Percentiles rank a stretch among this genome's conserved stretches.
phyloP scores from a whole-genome alignment of 2,329 filamentous ascomycete species.

The Colletotrichum aenigma region DNA sequence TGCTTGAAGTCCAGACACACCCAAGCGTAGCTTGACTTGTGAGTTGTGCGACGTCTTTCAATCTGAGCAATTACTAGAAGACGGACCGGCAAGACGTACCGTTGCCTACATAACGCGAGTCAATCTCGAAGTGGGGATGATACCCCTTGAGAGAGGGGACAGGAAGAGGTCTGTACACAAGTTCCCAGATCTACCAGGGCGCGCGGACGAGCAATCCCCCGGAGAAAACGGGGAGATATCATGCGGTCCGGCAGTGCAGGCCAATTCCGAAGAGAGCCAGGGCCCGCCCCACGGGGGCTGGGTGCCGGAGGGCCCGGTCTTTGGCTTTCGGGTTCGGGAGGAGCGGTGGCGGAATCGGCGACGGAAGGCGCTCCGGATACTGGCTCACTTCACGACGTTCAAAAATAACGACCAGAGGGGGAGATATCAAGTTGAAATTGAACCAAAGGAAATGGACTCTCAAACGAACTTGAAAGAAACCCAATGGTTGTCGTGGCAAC shows the following conservation, averaged over 20 bases:
- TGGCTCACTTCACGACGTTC: neutral
- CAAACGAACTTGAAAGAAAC: neutral
- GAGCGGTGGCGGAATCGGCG: neutral
- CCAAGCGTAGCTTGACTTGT: neutral
- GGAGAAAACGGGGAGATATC: neutral
- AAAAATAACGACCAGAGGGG: neutral
- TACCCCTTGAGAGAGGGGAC: neutral
- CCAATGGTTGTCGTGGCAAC: fast-evolving
- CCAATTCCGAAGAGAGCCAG: neutral
- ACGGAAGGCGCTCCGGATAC: neutral
- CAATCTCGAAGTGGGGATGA: neutral
- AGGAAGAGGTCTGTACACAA: neutral
- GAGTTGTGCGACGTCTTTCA: neutral
- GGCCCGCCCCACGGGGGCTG: neutral
- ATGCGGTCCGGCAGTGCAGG: neutral
- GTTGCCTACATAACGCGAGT: neutral
- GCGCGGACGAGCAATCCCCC: neutral
- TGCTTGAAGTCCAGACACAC: neutral
- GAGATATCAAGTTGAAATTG: neutral
- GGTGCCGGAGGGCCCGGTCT: neutral
- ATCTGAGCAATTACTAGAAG: neutral
- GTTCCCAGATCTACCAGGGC: neutral
- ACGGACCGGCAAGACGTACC: neutral
- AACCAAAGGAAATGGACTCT: no score
- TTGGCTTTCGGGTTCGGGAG: neutral